Percentiles rank a stretch among this genome's conserved stretches.
These are phyloP conservation scores for Ochetophila trinervis DNA, from an alignment of 306 rosid genomes.

Conservation along the genomic window DNA sequence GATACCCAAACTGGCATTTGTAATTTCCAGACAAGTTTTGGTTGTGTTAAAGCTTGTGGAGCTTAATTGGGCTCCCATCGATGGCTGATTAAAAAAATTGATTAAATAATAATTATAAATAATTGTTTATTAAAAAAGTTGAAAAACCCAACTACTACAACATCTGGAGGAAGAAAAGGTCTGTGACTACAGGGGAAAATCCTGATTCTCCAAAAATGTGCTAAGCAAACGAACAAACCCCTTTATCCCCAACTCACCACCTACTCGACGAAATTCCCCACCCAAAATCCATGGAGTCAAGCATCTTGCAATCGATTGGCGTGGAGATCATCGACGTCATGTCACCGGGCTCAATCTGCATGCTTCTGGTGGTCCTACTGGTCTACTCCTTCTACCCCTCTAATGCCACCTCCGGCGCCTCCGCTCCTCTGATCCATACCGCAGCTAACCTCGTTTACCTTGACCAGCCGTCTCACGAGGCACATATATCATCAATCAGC, in stretches of 20 bases:
- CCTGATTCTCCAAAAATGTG: neutral
- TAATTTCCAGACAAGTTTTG: slow-evolving; percentile 41
- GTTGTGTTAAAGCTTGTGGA: slow-evolving; percentile 33
- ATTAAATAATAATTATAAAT: too few species aligned
- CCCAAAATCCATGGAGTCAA: slow-evolving; percentile 52
- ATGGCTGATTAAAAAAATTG: too few species aligned
- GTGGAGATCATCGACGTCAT: slow-evolving; percentile 83
- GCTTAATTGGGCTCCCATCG: slow-evolving; percentile 62
- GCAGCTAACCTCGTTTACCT: slow-evolving; percentile 90
- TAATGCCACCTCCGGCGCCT: slow-evolving; percentile 32
- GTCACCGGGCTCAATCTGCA: slow-evolving; percentile 94
- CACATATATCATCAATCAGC: slow-evolving; percentile 27
- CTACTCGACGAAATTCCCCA: slow-evolving; percentile 31
- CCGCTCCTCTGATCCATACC: slow-evolving; percentile 44
- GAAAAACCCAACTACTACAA: too few species aligned
- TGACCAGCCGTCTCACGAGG: slow-evolving; percentile 50
- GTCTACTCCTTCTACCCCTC: slow-evolving; percentile 72
- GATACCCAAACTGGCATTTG: slow-evolving; percentile 56
- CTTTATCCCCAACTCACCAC: slow-evolving; percentile 2
- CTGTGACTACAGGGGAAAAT: too few species aligned
- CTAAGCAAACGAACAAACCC: neutral
- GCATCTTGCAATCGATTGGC: slow-evolving; percentile 77
- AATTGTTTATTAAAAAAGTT: too few species aligned
- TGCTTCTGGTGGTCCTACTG: slow-evolving; percentile 77
- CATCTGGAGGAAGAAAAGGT: too few species aligned